Percentiles rank a stretch among this genome's conserved stretches.
Evolutionary conservation across 768 basidiomycete genomes (phyloP).

Genomic region (Candolleomyces eurysporus): DNA sequence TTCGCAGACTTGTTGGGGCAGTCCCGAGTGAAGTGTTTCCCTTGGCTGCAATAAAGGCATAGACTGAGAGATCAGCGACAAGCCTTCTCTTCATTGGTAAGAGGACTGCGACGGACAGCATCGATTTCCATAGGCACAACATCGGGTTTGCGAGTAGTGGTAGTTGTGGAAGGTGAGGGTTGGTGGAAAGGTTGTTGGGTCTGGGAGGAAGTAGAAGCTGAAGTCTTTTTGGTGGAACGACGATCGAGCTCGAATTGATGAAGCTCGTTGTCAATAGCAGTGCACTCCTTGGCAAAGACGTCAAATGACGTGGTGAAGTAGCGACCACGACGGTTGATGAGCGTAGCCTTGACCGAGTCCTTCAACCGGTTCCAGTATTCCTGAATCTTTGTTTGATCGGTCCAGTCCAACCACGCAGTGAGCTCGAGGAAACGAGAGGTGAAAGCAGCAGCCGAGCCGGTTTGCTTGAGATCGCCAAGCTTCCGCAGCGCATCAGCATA

Average conservation of each 20-base stretch:
- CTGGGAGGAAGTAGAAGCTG: neutral
- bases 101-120: conserved; percentile 20
- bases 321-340: conserved; percentile 15
- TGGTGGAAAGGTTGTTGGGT: conserved; percentile 1
- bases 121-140: conserved; percentile 33
- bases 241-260: conserved; percentile 17
- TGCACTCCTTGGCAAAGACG: conserved; percentile 14
- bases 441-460: conserved; percentile 25
- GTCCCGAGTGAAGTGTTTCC: conserved; percentile 23
- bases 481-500: conserved; percentile 23
- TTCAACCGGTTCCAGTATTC: conserved; percentile 29
- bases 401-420: conserved; percentile 23
- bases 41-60: conserved; percentile 35
- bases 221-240: too few relatives aligned
- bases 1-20: conserved; percentile 23
- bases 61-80: conserved; percentile 22
- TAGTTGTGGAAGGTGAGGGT: neutral
- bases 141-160: conserved; percentile 12
- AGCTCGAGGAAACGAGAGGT: conserved; percentile 25
- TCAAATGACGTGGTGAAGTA: conserved; percentile 17
- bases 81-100: conserved; percentile 25
- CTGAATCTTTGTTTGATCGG: conserved; percentile 30
- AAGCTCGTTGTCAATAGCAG: conserved; percentile 25
- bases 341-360: conserved; percentile 21
- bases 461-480: conserved; percentile 28